Conservation (phyloP, 331 rosid genomes). For the Prunus yedoensis region DNA sequence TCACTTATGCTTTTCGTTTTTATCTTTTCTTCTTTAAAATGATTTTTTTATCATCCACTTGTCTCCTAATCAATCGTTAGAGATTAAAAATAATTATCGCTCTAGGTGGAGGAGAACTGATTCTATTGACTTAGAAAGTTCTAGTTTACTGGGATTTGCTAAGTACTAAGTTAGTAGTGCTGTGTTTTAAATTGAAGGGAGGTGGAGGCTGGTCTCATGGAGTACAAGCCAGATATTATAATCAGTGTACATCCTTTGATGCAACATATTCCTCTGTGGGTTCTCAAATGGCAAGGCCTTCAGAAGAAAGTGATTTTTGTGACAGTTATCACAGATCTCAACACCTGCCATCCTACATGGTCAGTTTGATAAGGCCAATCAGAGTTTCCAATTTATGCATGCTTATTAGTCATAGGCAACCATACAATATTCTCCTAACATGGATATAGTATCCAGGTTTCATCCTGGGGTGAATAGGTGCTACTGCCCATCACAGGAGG, state of each 20-base stretch:
- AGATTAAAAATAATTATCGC: constrained; percentile 10
- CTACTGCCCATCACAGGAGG: constrained; percentile 83
- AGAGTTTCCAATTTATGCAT: constrained; percentile 9
- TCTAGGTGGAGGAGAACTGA: constrained; percentile 12
- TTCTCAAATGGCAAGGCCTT: constrained; percentile 93
- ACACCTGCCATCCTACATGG: constrained; percentile 94
- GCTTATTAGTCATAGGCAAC: neutral
- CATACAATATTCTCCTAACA: constrained; percentile 9
- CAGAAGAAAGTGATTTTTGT: constrained; percentile 88
- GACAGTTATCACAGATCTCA: constrained; percentile 89
- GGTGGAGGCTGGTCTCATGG: constrained; percentile 96
- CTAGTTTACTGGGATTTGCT: constrained; percentile 13
- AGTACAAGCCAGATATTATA: constrained; percentile 87
- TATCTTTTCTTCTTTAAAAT: constrained; percentile 13
- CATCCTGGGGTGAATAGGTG: constrained; percentile 94
- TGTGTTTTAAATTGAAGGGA: constrained; percentile 53
- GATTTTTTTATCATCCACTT: constrained; percentile 33
- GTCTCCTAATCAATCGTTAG: constrained; percentile 15
- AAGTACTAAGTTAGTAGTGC: constrained; percentile 23
- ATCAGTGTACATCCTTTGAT: constrained; percentile 96
- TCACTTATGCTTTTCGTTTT: constrained; percentile 14
- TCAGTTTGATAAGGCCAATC: constrained; percentile 22
- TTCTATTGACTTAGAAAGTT: neutral
- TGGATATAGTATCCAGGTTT: constrained; percentile 58
- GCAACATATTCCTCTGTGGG: constrained; percentile 98